Evolutionary conservation across 129 eudicot species (phyloP).

Genomic region (Chrysanthemum makinoi): DNA sequence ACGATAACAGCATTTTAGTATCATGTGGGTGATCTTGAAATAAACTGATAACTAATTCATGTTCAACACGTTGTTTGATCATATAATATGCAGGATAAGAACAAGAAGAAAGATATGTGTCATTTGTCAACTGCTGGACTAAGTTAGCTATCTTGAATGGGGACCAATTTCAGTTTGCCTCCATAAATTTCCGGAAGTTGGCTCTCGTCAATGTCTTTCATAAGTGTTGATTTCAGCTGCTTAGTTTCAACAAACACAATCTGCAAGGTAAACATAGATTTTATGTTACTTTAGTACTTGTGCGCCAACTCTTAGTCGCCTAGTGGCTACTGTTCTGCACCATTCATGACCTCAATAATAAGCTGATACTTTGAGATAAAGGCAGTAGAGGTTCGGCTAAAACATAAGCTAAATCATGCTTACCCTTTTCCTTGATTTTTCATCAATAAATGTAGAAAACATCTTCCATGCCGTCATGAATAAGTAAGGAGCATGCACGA

Average conservation of each 20-base stretch:
- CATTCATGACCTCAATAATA: background rate
- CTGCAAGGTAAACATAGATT: conserved; percentile 44
- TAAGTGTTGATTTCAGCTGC: conserved; percentile 56
- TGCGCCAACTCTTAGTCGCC: background rate
- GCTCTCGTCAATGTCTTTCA: conserved; percentile 73
- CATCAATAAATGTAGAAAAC: conserved; percentile 67
- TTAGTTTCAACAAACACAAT: conserved; percentile 71
- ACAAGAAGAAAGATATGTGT: conserved; percentile 14
- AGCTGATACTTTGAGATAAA: background rate
- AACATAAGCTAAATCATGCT: background rate
- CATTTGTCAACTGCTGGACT: conserved; percentile 20
- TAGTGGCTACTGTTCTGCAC: too few relatives aligned
- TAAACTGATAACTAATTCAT: too few relatives aligned
- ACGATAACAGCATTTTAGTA: too few relatives aligned
- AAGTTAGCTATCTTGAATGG: conserved; percentile 70
- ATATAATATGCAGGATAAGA: conserved; percentile 4
- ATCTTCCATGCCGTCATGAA: conserved; percentile 83
- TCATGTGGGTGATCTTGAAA: too few relatives aligned
- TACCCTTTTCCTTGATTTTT: conserved; percentile 71
- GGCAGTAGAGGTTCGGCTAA: background rate
- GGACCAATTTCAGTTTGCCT: conserved; percentile 69
- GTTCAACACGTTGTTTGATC: too few relatives aligned
- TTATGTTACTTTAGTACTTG: background rate
- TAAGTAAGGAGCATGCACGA: conserved; percentile 62
- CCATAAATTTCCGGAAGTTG: conserved; percentile 84